Evolutionary conservation across 2,329 filamentous ascomycete species (phyloP).

Genomic region (Chaetothyriales sp.): DNA sequence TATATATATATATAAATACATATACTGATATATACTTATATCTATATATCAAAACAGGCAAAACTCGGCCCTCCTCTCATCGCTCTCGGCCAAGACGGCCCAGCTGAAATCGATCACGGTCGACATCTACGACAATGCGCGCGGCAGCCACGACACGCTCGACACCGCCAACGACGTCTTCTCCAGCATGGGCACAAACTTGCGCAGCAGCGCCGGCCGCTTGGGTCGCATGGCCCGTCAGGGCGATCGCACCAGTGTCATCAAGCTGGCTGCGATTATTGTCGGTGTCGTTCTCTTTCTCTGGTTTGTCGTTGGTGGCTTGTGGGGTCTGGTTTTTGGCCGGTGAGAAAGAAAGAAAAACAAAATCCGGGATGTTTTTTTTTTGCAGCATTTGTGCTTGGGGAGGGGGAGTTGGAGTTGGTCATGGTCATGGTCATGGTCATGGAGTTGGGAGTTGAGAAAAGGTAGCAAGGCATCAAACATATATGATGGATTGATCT

Average conservation of each 20-base stretch:
- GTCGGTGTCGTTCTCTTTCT: conserved; percentile 56
- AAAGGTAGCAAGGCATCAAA: too few relatives aligned
- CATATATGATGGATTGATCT: too few relatives aligned
- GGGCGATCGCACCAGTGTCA: conserved; percentile 77
- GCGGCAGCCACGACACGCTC: conserved; percentile 63
- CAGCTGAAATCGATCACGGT: conserved; percentile 86
- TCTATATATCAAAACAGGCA: conserved; percentile 37
- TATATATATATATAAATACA: too few relatives aligned
- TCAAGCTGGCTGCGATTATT: conserved; percentile 77
- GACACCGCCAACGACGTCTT: conserved; percentile 88
- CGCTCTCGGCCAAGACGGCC: conserved; percentile 79
- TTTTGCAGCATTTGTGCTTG: too few relatives aligned
- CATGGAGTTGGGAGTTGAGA: too few relatives aligned
- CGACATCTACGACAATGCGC: conserved; percentile 94
- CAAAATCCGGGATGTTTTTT: too few relatives aligned
- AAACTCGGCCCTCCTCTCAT: conserved; percentile 87
- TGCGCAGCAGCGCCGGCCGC: conserved; percentile 70
- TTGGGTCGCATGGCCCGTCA: conserved; percentile 79
- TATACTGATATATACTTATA: too few relatives aligned
- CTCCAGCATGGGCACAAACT: conserved; percentile 63
- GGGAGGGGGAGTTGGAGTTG: too few relatives aligned
- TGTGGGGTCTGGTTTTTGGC: conserved; percentile 31
- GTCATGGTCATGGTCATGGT: too few relatives aligned
- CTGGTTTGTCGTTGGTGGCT: conserved; percentile 54
- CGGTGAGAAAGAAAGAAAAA: too few relatives aligned